Evolutionary conservation across 2,329 filamentous ascomycete genomes (phyloP).

Genomic region (Rhytidhysteron rufulum): DNA sequence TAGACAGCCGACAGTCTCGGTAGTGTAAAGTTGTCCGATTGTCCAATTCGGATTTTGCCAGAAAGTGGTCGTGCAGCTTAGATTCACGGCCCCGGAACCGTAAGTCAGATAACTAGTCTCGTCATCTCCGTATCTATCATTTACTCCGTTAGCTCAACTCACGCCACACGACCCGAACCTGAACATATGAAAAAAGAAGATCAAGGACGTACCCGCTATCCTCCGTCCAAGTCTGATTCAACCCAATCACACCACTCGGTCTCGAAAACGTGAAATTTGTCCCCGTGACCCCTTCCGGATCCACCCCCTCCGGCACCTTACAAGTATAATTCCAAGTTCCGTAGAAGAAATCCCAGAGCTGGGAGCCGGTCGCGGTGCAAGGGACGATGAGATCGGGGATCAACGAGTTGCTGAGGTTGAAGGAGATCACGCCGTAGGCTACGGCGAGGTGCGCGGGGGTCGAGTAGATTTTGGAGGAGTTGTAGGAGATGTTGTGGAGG

Average conservation of each 20-base stretch:
- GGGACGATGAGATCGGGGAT: slow-evolving; percentile 2
- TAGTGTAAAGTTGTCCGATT: slow-evolving; percentile 8
- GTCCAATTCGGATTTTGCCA: slow-evolving; percentile 10
- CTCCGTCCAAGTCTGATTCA: slow-evolving; percentile 8
- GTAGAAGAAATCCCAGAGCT: slow-evolving; percentile 7
- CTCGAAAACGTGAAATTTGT: slow-evolving; percentile 8
- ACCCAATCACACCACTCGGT: slow-evolving; percentile 4
- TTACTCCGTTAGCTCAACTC: neutral
- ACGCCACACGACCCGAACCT: neutral
- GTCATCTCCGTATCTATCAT: neutral
- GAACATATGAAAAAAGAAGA: neutral
- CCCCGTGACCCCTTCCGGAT: neutral
- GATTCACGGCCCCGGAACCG: neutral
- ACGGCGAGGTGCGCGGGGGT: slow-evolving; percentile 10
- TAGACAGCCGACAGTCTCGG: neutral
- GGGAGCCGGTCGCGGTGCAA: slow-evolving; percentile 1
- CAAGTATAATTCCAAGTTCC: slow-evolving; percentile 5
- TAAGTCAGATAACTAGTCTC: neutral
- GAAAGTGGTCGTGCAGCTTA: slow-evolving; percentile 1
- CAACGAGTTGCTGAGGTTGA: slow-evolving; percentile 7
- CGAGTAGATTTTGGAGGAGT: slow-evolving; percentile 6
- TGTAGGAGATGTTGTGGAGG: slow-evolving; percentile 8
- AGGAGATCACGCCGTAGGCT: slow-evolving; percentile 5
- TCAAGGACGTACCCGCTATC: neutral
- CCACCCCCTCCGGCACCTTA: neutral